These are phyloP conservation scores for Helianthus tuberosus DNA, from an alignment of 129 eudicot species.

Conservation along the genomic window DNA sequence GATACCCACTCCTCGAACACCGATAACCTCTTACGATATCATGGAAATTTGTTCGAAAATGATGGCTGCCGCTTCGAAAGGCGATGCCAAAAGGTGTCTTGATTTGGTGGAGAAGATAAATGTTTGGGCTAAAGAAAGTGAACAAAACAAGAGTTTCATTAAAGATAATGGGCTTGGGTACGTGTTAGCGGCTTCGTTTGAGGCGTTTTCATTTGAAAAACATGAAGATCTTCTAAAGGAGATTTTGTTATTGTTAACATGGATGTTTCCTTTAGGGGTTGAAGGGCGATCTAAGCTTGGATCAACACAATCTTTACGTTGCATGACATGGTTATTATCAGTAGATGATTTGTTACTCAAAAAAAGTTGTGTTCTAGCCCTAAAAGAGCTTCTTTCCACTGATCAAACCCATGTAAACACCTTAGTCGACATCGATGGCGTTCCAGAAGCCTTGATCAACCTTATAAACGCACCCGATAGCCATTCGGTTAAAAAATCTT, in stretches of 20 bases:
- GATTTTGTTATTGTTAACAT: slow-evolving; percentile 52
- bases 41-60: slow-evolving; percentile 46
- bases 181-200: slow-evolving; percentile 53
- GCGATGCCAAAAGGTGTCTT: slow-evolving; percentile 45
- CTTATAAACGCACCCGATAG: slow-evolving; percentile 52
- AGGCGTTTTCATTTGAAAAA: slow-evolving; percentile 45
- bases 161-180: slow-evolving; percentile 60
- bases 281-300: slow-evolving; percentile 57
- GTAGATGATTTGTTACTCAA: slow-evolving; percentile 51
- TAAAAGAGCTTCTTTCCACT: slow-evolving; percentile 56
- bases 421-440: slow-evolving; percentile 39
- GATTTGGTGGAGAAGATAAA: slow-evolving; percentile 55
- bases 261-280: slow-evolving; percentile 60
- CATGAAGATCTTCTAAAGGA: slow-evolving; percentile 43
- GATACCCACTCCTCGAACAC: slow-evolving; percentile 85
- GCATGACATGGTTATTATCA: slow-evolving; percentile 60
- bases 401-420: slow-evolving; percentile 30
- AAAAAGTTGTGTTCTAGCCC: slow-evolving; percentile 47
- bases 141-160: slow-evolving; percentile 58
- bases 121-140: slow-evolving; percentile 68
- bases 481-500: slow-evolving; percentile 47
- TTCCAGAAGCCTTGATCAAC: slow-evolving; percentile 44
- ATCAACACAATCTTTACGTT: slow-evolving; percentile 59
- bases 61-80: slow-evolving; percentile 11
- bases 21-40: slow-evolving; percentile 51